Conservation (phyloP, 148 eudicot genomes). For the Limonium bicolor region DNA sequence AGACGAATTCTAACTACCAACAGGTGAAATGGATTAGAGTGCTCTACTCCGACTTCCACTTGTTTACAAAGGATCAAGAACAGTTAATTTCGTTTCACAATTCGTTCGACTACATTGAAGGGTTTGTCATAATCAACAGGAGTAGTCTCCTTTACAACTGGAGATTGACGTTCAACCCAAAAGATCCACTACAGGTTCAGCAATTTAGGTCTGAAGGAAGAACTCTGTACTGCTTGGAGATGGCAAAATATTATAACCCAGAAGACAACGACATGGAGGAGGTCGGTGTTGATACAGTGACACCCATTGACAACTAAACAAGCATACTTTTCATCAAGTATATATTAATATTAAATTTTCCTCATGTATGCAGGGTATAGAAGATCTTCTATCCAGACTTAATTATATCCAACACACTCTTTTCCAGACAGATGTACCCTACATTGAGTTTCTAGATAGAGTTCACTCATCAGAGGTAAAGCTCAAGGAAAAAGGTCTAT, state of each 20-base stretch:
- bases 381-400: slow-evolving; percentile 26
- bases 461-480: slow-evolving; percentile 67
- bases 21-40: slow-evolving; percentile 97
- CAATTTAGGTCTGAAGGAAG: slow-evolving; percentile 69
- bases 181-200: slow-evolving; percentile 57
- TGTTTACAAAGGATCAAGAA: slow-evolving; percentile 79
- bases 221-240: slow-evolving; percentile 73
- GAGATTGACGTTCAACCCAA: slow-evolving; percentile 69
- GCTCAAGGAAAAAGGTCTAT: slow-evolving; percentile 56
- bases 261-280: slow-evolving; percentile 28
- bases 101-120: slow-evolving; percentile 80
- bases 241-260: slow-evolving; percentile 71
- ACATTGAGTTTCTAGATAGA: slow-evolving; percentile 67
- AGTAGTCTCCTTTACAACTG: slow-evolving; percentile 72
- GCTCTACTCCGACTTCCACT: slow-evolving; percentile 59
- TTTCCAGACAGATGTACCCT: slow-evolving; percentile 51
- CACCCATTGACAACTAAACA: neutral
- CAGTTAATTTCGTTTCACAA: slow-evolving; percentile 45
- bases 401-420: slow-evolving; percentile 45
- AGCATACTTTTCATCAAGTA: neutral
- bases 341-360: slow-evolving; percentile 4
- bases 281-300: slow-evolving; percentile 24
- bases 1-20: neutral
- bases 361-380: slow-evolving; percentile 40
- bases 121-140: slow-evolving; percentile 78